phyloP scores from a whole-genome alignment of 805 yeast genomes.

The Pichia ethanolica region DNA sequence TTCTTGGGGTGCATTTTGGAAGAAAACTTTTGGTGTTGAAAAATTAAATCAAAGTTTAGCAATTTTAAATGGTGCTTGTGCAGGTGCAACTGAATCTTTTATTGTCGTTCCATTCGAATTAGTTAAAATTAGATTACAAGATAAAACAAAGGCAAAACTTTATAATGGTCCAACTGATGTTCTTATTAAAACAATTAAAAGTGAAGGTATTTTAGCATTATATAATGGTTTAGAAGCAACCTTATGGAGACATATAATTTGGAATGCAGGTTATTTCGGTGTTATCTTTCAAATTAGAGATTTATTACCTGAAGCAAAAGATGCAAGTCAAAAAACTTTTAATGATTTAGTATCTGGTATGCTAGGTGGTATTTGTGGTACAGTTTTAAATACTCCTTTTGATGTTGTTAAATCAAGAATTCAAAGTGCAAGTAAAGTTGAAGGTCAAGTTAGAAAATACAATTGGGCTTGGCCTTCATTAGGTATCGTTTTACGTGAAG shows the following conservation, averaged over 20 bases:
- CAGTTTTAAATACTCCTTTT: conserved; percentile 91
- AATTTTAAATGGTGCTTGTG: conserved; percentile 91
- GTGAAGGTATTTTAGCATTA: conserved; percentile 74
- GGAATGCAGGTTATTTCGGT: conserved; percentile 99
- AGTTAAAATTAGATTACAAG: conserved; percentile 92
- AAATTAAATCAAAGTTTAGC: conserved; percentile 77
- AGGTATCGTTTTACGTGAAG: conserved; percentile 70
- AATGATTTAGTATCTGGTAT: conserved; percentile 90
- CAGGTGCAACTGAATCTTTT: conserved; percentile 95
- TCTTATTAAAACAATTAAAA: conserved; percentile 57
- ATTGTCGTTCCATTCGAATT: conserved; percentile 97
- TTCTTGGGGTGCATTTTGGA: conserved; percentile 86
- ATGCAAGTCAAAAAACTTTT: conserved; percentile 64
- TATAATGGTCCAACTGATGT: conserved; percentile 84
- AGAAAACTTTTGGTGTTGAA: conserved; percentile 57
- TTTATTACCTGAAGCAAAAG: conserved; percentile 70
- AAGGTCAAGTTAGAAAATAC: conserved; percentile 80
- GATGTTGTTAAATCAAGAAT: conserved; percentile 97
- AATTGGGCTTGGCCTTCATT: conserved; percentile 88
- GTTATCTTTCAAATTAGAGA: conserved; percentile 80
- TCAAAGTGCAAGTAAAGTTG: conserved; percentile 59
- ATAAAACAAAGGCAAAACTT: conserved; percentile 47
- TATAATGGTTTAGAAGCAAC: conserved; percentile 97
- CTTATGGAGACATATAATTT: conserved; percentile 89
- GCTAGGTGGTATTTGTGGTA: conserved; percentile 95